Percentiles rank a stretch among this genome's conserved stretches.
Evolutionary conservation across 495 filamentous ascomycete species (phyloP).

Genomic region (Aspergillus nanangensis): DNA sequence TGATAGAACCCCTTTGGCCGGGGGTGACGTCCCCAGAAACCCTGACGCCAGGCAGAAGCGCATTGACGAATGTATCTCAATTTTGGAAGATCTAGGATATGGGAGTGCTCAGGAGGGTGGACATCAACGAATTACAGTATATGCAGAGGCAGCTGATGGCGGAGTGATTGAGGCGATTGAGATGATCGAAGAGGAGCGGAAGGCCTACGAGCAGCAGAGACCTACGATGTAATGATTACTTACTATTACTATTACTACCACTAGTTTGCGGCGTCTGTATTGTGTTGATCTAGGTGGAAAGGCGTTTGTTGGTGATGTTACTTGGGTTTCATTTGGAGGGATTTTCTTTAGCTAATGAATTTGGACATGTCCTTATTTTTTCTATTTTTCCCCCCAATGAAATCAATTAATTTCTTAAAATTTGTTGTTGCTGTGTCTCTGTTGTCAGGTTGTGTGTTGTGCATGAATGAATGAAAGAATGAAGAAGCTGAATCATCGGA

Average conservation of each 20-base stretch:
- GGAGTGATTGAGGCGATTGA: constrained; percentile 47
- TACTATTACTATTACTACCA: constrained; percentile 7
- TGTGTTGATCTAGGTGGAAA: not conserved
- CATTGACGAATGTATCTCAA: constrained; percentile 43
- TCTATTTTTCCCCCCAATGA: too few species aligned
- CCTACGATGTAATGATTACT: constrained; percentile 5
- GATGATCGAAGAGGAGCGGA: constrained; percentile 53
- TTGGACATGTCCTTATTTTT: too few species aligned
- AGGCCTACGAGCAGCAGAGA: constrained; percentile 36
- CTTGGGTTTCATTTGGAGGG: not conserved
- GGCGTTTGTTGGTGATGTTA: not conserved
- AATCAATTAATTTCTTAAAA: too few species aligned
- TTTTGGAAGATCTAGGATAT: constrained; percentile 46
- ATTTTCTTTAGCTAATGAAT: too few species aligned
- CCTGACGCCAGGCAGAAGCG: constrained; percentile 18
- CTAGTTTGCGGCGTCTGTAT: not conserved
- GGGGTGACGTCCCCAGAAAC: too few species aligned
- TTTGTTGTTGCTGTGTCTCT: too few species aligned
- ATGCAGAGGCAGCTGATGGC: constrained; percentile 47
- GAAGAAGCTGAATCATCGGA: constrained; percentile 11
- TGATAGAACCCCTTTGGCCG: too few species aligned
- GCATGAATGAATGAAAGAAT: too few species aligned
- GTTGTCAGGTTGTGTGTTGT: too few species aligned
- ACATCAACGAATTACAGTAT: constrained; percentile 42
- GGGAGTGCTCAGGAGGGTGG: constrained; percentile 39